Evolutionary conservation across 345 rosid species (phyloP).

Genomic region (Dovyalis caffra): DNA sequence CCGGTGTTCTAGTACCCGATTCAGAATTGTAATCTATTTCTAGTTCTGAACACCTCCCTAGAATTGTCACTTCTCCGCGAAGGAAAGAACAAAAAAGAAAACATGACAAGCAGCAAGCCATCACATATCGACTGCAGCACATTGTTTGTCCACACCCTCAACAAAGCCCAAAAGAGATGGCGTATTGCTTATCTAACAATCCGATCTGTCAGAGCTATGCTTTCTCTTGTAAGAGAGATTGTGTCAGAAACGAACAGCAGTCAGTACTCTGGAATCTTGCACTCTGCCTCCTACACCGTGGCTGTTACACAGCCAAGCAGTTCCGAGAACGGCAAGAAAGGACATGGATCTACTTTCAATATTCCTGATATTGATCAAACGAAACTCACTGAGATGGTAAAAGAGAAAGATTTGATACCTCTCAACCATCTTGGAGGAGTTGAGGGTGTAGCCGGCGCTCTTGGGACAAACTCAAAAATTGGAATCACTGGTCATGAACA

Average conservation of each 20-base stretch:
- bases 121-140: conserved; percentile 28
- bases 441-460: conserved; percentile 50
- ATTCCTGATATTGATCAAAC: conserved; percentile 31
- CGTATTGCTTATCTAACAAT: conserved; percentile 56
- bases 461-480: conserved; percentile 40
- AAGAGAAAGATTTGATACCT: conserved; percentile 35
- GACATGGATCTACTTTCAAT: conserved; percentile 23
- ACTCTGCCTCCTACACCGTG: conserved; percentile 24
- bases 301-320: conserved; percentile 29
- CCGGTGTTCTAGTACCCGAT: not conserved
- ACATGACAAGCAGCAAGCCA: conserved; percentile 33
- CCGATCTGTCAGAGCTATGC: conserved; percentile 51
- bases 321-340: conserved; percentile 21
- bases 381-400: conserved; percentile 38
- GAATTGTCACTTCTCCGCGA: not conserved
- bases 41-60: not conserved
- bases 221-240: conserved; percentile 45
- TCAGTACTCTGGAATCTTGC: conserved; percentile 24
- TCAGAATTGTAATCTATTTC: not conserved
- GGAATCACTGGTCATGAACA: conserved; percentile 46
- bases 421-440: conserved; percentile 49
- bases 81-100: not conserved
- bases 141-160: conserved; percentile 39
- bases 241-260: conserved; percentile 19
- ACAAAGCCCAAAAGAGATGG: conserved; percentile 61